phyloP scores from a whole-genome alignment of 306 rosid species.

The Carpinus viminea region DNA sequence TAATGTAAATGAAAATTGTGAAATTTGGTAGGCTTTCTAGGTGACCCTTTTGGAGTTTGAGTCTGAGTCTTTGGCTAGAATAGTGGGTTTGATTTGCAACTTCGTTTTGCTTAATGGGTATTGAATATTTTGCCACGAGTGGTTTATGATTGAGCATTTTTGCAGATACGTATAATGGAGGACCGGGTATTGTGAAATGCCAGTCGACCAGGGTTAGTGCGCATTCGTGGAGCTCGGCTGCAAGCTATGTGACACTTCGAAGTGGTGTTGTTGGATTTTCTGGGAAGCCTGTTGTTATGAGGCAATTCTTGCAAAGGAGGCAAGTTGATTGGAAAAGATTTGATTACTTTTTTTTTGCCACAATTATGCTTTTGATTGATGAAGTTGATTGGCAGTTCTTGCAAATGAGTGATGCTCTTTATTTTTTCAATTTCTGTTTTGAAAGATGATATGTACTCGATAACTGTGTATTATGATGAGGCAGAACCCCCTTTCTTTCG shows the following conservation, averaged over 20 bases:
- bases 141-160: conserved; percentile 4
- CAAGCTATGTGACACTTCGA: conserved; percentile 46
- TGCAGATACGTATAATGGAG: conserved; percentile 44
- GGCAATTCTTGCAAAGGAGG: conserved; percentile 45
- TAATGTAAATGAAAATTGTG: not conserved
- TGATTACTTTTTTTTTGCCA: not conserved
- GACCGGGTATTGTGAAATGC: conserved; percentile 39
- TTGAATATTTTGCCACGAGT: not conserved
- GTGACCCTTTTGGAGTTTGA: not conserved
- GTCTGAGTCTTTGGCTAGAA: not conserved
- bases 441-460: not conserved
- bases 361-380: conserved; percentile 7
- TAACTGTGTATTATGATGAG: not conserved
- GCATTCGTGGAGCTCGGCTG: conserved; percentile 54
- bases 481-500: too few relatives aligned
- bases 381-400: too few relatives aligned
- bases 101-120: conserved; percentile 9
- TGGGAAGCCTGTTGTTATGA: conserved; percentile 29
- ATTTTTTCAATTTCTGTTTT: not conserved
- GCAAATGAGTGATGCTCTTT: not conserved
- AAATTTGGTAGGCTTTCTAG: not conserved
- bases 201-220: conserved; percentile 20
- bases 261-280: conserved; percentile 35
- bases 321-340: conserved; percentile 16
- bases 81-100: not conserved